Conservation (phyloP, 768 basidiomycete species). For the Termitomyces sp. region DNA sequence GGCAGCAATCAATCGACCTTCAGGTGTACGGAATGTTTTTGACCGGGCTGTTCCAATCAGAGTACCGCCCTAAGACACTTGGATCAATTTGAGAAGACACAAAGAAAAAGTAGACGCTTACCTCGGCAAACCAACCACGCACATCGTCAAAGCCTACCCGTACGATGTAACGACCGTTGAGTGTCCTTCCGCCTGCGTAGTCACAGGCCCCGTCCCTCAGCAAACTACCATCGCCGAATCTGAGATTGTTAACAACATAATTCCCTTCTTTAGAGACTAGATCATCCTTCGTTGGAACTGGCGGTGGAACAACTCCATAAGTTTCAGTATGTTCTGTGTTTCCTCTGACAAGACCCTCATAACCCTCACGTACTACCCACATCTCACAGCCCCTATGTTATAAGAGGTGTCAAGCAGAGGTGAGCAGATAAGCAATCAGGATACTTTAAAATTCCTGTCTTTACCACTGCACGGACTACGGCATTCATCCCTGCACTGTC, state of each 20-base stretch:
- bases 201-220: constrained; percentile 82
- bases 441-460: constrained; percentile 86
- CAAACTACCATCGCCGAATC: constrained; percentile 77
- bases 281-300: constrained; percentile 1
- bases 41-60: constrained; percentile 93
- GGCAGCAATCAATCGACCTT: constrained; percentile 87
- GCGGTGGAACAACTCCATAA: constrained; percentile 9
- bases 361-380: constrained; percentile 96
- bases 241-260: constrained; percentile 59
- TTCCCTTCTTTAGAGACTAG: constrained; percentile 6
- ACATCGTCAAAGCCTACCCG: constrained; percentile 99
- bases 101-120: constrained; percentile 22
- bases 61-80: constrained; percentile 70
- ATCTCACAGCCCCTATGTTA: constrained; percentile 82
- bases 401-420: background rate
- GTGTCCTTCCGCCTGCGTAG: constrained; percentile 55
- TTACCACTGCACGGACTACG: constrained; percentile 89
- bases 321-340: constrained; percentile 42
- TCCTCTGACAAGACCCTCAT: constrained; percentile 96
- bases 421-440: background rate
- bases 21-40: constrained; percentile 72
- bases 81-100: background rate
- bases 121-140: constrained; percentile 89
- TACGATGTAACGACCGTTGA: constrained; percentile 91
- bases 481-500: constrained; percentile 99